Percentiles rank a stretch among this genome's conserved stretches.
Evolutionary conservation across 805 yeast species (phyloP).

Genomic region (Yarrowia sp.): DNA sequence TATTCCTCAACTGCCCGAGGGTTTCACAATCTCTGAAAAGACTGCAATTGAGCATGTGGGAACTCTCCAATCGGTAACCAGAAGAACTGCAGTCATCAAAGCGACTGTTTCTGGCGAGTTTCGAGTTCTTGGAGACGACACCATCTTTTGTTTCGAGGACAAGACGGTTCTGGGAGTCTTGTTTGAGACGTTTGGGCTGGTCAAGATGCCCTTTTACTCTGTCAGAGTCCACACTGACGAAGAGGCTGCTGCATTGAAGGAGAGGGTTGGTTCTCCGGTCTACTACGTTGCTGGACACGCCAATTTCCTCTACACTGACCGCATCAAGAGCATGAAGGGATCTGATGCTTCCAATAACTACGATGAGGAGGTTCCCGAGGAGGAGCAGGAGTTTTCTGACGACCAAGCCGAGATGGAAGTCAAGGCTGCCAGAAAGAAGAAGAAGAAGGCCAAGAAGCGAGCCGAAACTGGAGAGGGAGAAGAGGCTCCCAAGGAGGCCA

Average conservation of each 20-base stretch:
- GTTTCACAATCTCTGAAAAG: slow-evolving; percentile 61
- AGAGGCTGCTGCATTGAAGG: slow-evolving; percentile 57
- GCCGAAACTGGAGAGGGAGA: slow-evolving; percentile 40
- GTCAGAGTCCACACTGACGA: slow-evolving; percentile 67
- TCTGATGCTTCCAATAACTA: slow-evolving; percentile 94
- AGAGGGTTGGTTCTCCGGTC: slow-evolving; percentile 62
- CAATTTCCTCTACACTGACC: slow-evolving; percentile 76
- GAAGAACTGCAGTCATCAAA: slow-evolving; percentile 71
- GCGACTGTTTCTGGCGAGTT: slow-evolving; percentile 84
- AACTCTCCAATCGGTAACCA: slow-evolving; percentile 69
- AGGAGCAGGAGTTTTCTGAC: slow-evolving; percentile 94
- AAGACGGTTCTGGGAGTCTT: slow-evolving; percentile 74
- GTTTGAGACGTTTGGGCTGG: slow-evolving; percentile 88
- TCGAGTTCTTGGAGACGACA: slow-evolving; percentile 73
- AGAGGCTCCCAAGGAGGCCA: slow-evolving; percentile 19
- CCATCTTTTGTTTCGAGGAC: slow-evolving; percentile 79
- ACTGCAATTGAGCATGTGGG: slow-evolving; percentile 80
- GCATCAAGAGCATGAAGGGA: slow-evolving; percentile 75
- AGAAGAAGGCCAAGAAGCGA: slow-evolving; percentile 56
- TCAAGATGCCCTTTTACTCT: slow-evolving; percentile 81
- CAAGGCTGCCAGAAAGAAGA: slow-evolving; percentile 68
- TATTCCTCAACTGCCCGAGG: slow-evolving; percentile 72
- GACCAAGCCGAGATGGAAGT: slow-evolving; percentile 85
- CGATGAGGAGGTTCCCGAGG: slow-evolving; percentile 92
- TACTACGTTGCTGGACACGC: slow-evolving; percentile 83